Base-by-base conservation (phyloP, 2,329 filamentous ascomycete species). In the Xenosphaeropsis pyriputrescens region DNA sequence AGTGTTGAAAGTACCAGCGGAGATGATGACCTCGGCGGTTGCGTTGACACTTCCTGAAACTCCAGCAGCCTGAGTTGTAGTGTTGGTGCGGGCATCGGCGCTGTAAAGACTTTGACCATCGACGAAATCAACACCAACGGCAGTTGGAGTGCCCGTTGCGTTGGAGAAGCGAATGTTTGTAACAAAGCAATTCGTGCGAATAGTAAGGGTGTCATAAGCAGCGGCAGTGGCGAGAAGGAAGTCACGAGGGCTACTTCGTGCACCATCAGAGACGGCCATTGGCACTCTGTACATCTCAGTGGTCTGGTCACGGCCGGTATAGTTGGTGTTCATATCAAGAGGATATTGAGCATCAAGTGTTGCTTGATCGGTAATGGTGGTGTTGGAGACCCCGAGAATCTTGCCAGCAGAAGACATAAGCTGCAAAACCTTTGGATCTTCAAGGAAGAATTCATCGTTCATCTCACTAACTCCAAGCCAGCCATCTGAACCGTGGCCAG, bases 1-100 rank as follows among this genome's bases (percentile, higher is more conserved):
- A 1, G 57, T 58, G 48, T 63, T 61, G 49, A 61, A 60, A 6
- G 59, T 45, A 31, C 65, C 65, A 18, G 57, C 64, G 2, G 62
- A 53, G n/a, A 68, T 39, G 42, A 68, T 65, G 33, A 68, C 62
- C 43, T 68, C 61, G 18, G 51, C 50, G 0, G 49, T 50, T n/a
- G 60, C 63, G 12, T 48, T 38, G 26, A 53, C 55, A 26, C 36
- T 35, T 12, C 36, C 36, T 26, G 32, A 17, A 2, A 46, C 46
- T 15, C 59, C 41, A 15, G 32, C 31, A 6, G 49, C 49, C 14
- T 43, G 40, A 18, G 40, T 39, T n/a, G 38, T 39, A 6, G 47
- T 44, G 29, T 58, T 54, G 1, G 50, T 45, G 6, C 62, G 58
- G 6, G 63, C 46, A 41, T 64, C 60, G 0, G 61, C 62, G 5